Evolutionary conservation across 768 basidiomycete species (phyloP).

Genomic region (Auricularia auricula-judae): DNA sequence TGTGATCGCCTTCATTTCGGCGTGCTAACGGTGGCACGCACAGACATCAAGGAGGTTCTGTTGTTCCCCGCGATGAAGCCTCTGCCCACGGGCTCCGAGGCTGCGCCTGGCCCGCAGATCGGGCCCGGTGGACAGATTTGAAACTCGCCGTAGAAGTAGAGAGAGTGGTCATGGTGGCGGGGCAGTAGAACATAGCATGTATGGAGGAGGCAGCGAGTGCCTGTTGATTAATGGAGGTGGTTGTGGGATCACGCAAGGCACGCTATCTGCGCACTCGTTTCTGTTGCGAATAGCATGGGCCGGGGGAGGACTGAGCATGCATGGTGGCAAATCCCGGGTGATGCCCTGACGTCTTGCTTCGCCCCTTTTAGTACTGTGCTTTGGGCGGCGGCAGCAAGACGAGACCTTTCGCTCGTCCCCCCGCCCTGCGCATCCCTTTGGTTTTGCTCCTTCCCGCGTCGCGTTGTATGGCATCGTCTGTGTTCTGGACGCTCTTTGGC

Average conservation of each 20-base stretch:
- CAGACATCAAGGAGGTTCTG: constrained; percentile 94
- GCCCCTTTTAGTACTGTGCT: background rate
- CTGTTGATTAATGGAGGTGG: background rate
- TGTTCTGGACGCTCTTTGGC: background rate
- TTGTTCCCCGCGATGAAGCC: constrained; percentile 98
- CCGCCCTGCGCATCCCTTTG: background rate
- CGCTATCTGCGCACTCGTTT: background rate
- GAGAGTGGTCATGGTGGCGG: background rate
- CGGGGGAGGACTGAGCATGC: background rate
- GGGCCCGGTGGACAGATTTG: constrained; percentile 14
- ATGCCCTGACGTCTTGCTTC: background rate
- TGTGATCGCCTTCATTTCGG: background rate
- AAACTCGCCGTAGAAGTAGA: background rate
- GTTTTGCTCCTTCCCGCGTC: background rate
- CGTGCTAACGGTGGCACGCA: constrained; percentile 5
- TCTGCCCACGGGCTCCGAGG: constrained; percentile 28
- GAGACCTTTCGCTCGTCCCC: no score
- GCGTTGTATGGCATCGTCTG: background rate
- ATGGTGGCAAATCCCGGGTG: background rate
- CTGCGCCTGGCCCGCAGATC: constrained; percentile 18
- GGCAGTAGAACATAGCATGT: background rate
- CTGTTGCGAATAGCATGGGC: background rate
- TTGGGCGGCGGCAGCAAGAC: no score
- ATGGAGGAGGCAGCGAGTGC: background rate
- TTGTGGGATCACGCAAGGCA: background rate